phyloP scores from a whole-genome alignment of 495 filamentous ascomycete species.

The Thermothielavioides terrestris region DNA sequence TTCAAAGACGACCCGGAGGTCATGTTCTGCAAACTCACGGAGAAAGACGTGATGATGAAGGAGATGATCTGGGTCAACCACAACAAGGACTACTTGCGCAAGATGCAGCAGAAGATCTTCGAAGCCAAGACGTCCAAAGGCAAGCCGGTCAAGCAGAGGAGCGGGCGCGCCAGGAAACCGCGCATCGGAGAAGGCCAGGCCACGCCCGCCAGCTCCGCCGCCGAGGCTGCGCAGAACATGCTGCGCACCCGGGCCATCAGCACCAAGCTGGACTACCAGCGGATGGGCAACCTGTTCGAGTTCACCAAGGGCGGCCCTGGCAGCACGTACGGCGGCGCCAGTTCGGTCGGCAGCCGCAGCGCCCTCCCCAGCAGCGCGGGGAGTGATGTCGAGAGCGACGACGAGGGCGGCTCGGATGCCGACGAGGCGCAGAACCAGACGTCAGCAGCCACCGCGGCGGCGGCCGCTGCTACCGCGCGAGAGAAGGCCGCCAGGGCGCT shows the following conservation, averaged over 20 bases:
- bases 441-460: background rate
- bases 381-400: constrained; percentile 13
- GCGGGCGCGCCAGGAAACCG: constrained; percentile 43
- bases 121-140: constrained; percentile 53
- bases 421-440: background rate
- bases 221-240: constrained; percentile 67
- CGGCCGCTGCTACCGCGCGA: background rate
- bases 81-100: constrained; percentile 82
- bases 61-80: constrained; percentile 88
- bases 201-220: constrained; percentile 49
- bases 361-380: constrained; percentile 11
- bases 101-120: constrained; percentile 67
- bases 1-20: constrained; percentile 87
- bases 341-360: constrained; percentile 15
- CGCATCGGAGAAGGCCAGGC: constrained; percentile 52
- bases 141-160: constrained; percentile 40
- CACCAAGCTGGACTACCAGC: constrained; percentile 77
- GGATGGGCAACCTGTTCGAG: constrained; percentile 48
- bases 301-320: constrained; percentile 32
- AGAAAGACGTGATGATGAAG: constrained; percentile 64
- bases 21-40: constrained; percentile 59
- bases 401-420: background rate
- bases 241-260: constrained; percentile 62
- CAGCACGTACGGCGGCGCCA: constrained; percentile 21
- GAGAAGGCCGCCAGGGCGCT: background rate